Evolutionary conservation across 352 stramenopile genomes (phyloP), one percentile per base, ranked within the genome.

Genomic region (Phytophthora palmivora): DNA sequence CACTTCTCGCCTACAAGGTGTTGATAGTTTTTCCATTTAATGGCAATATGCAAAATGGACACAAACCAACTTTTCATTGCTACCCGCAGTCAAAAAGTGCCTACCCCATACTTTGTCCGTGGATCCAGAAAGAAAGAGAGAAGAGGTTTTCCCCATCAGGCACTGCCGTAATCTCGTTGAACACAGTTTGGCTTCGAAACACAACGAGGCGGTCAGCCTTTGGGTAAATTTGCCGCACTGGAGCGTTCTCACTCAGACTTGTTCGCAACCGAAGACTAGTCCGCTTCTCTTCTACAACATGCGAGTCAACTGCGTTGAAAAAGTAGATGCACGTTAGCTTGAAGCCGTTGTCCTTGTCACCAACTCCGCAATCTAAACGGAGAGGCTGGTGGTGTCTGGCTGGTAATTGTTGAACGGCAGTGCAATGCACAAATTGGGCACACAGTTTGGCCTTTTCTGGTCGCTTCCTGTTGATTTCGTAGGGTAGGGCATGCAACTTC

Each of bases 61-160:
- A 6, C 24, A 28, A 28, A 3, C 24, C 6, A 28, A 28, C 24
- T 6, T 28, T 33, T 47, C 19, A 28, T 24, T 48, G 6, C 42
- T 33, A n/a, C n/a, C n/a, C n/a, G 6, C 42, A 24, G 42, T 15
- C 24, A 28, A 28, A 6, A 6, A 6, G 24, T 19, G 19, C 16
- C 47, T 72, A 72, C 33, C 49, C 55, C 9, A 89, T 28, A 34
- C 63, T 68, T 56, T 80, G 74, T n/a, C 88, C 88, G 50, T 94
- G 84, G 63, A 95, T 91, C 78, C 84, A 95, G 55, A 93, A 93
- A n/a, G 74, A 79, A 21, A 95, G 50, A 34, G 83, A 92, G 30
- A 87, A 80, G 15, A 91, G 70, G 12, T 78, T 66, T 24, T 76
- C 41, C 1, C 39, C 42, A 1, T 65, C 61, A 1, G 33, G 51